A percentile compares a stretch with the other conserved stretches of the same genome.
phyloP scores from a whole-genome alignment of 169 alveolate genomes.

The Plasmodium gallinaceum region DNA sequence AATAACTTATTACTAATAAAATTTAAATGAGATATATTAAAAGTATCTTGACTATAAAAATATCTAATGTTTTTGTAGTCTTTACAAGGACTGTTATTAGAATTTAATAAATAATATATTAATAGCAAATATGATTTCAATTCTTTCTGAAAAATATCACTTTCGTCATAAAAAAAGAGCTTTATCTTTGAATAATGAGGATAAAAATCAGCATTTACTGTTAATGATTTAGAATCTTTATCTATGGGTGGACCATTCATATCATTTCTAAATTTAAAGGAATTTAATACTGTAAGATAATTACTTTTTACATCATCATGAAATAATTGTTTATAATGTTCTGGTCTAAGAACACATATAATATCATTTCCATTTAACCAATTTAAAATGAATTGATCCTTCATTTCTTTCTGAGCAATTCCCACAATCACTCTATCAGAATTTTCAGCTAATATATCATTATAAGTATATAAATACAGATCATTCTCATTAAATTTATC shows the following conservation, averaged over 20 bases:
- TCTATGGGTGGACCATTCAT: background rate
- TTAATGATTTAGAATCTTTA: conserved; percentile 13
- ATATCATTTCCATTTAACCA: conserved; percentile 60
- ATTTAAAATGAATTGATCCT: conserved; percentile 28
- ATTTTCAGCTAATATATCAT: conserved; percentile 7
- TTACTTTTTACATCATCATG: conserved; percentile 17
- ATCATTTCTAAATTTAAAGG: conserved; percentile 14
- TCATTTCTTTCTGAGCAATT: background rate
- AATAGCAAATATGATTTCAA: conserved; percentile 39
- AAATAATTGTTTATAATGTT: conserved; percentile 5
- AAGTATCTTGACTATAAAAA: conserved; percentile 46
- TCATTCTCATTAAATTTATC: conserved; percentile 17
- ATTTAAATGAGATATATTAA: conserved; percentile 24
- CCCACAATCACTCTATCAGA: conserved; percentile 28
- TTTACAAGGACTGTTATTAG: conserved; percentile 58
- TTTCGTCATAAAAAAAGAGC: conserved; percentile 14
- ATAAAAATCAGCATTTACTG: conserved; percentile 35
- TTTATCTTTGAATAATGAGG: conserved; percentile 52
- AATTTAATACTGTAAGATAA: conserved; percentile 43
- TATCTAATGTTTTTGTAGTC: conserved; percentile 42
- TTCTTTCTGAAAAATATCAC: conserved; percentile 21
- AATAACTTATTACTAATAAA: conserved; percentile 37
- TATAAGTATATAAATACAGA: background rate
- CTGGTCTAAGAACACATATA: conserved; percentile 29
- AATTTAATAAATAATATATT: conserved; percentile 47